These are phyloP conservation scores for Trichosporon sp. DNA, from an alignment of 1,284 basidiomycete genomes.

Conservation along the genomic window DNA sequence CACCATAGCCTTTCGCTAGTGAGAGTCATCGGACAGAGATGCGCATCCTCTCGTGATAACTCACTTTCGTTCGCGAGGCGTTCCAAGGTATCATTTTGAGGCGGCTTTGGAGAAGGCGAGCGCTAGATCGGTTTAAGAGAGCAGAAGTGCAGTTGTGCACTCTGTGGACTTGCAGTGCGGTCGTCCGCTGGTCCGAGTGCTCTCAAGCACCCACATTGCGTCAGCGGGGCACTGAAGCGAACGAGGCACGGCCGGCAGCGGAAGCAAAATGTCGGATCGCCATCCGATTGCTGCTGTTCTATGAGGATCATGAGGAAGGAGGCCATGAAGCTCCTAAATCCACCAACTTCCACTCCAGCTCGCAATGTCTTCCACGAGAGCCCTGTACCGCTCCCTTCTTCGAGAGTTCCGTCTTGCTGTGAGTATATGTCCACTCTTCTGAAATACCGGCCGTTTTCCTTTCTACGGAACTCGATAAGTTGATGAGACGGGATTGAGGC, in stretches of 20 bases:
- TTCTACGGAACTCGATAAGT: background rate
- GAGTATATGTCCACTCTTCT: too few relatives aligned
- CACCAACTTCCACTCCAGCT: background rate
- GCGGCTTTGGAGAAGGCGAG: background rate
- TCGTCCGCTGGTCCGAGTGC: too few relatives aligned
- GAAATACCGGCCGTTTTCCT: too few relatives aligned
- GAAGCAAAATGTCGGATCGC: conserved; percentile 12
- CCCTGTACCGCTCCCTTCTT: conserved; percentile 44
- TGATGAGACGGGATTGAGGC: too few relatives aligned
- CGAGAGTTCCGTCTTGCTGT: conserved; percentile 44
- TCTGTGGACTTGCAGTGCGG: background rate
- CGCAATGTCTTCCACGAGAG: conserved; percentile 17
- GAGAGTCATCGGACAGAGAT: background rate
- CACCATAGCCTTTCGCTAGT: too few relatives aligned
- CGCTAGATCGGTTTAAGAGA: background rate
- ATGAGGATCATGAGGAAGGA: too few relatives aligned
- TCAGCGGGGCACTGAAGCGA: background rate
- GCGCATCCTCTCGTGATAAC: background rate
- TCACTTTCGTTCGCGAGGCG: conserved; percentile 30
- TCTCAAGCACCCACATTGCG: background rate
- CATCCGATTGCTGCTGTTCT: background rate
- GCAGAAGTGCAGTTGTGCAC: background rate
- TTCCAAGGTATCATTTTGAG: conserved; percentile 39
- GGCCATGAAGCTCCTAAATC: background rate
- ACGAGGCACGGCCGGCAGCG: background rate